Conservation (phyloP, 192 early-diverging fungal species). For the Spizellomyces sp. region DNA sequence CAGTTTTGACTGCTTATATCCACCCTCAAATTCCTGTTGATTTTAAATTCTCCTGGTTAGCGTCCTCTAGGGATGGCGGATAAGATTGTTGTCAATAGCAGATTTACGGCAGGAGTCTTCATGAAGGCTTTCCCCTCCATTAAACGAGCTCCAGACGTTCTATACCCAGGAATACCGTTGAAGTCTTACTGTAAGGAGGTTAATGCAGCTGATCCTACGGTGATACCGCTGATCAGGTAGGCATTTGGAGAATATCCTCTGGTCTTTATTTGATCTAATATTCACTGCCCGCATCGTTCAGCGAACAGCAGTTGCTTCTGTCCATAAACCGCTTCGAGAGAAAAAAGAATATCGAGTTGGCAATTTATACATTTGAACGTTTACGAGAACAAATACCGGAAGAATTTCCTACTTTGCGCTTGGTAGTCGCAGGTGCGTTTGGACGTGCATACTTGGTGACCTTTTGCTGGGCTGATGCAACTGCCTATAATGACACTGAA, state of each 20-base stretch:
- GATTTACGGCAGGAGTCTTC: slow-evolving; percentile 81
- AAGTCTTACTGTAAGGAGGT: slow-evolving; percentile 68
- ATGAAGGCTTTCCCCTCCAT: slow-evolving; percentile 70
- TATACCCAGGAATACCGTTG: slow-evolving; percentile 85
- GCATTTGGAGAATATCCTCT: background rate
- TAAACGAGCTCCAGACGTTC: slow-evolving; percentile 62
- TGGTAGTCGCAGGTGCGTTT: slow-evolving; percentile 76
- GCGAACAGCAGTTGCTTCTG: slow-evolving; percentile 43
- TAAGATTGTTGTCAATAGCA: slow-evolving; percentile 88
- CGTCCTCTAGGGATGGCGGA: slow-evolving; percentile 73
- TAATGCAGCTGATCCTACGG: slow-evolving; percentile 52
- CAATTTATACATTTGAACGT: slow-evolving; percentile 72
- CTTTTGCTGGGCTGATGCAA: no score
- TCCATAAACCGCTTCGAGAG: slow-evolving; percentile 98
- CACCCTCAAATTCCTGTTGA: background rate
- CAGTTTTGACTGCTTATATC: slow-evolving; percentile 9
- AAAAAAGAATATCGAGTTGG: slow-evolving; percentile 86
- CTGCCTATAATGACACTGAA: no score
- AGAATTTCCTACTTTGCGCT: slow-evolving; percentile 46
- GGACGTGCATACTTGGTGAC: background rate
- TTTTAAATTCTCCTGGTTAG: background rate
- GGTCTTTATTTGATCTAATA: background rate
- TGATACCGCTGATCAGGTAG: slow-evolving; percentile 53
- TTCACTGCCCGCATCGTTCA: background rate
- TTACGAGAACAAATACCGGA: slow-evolving; percentile 32